Percentiles rank a stretch among this genome's conserved stretches.
phyloP scores from a whole-genome alignment of 148 eudicot genomes.

The Spergularia marina region DNA sequence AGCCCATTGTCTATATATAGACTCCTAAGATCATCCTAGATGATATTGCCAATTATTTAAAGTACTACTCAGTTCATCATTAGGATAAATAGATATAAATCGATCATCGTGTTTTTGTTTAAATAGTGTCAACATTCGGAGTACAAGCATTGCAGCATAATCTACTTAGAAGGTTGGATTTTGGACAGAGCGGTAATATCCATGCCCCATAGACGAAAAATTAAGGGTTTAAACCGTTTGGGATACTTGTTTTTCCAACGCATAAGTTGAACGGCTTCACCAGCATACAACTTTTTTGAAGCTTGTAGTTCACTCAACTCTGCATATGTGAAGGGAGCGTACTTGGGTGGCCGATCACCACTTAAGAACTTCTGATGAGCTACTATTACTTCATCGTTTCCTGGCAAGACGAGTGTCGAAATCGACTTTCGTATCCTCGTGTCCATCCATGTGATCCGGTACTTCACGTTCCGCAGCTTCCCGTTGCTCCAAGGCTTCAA shows the following conservation, averaged over 20 bases:
- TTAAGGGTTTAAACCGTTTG: too few species aligned
- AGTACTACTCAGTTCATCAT: too few species aligned
- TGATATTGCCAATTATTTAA: too few species aligned
- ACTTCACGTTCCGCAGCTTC: slow-evolving; percentile 47
- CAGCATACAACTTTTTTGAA: slow-evolving; percentile 34
- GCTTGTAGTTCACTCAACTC: slow-evolving; percentile 43
- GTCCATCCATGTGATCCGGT: slow-evolving; percentile 54
- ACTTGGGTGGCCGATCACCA: slow-evolving; percentile 46
- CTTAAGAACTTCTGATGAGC: slow-evolving; percentile 43
- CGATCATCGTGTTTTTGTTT: too few species aligned
- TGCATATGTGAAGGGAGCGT: slow-evolving; percentile 42
- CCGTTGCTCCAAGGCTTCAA: slow-evolving; percentile 74
- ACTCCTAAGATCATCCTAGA: too few species aligned
- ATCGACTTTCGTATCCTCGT: slow-evolving; percentile 47
- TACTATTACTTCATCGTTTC: slow-evolving; percentile 35
- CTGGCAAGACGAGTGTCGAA: slow-evolving; percentile 60
- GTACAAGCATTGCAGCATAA: too few species aligned
- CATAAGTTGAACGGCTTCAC: slow-evolving; percentile 50
- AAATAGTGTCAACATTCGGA: too few species aligned
- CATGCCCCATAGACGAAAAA: not conserved
- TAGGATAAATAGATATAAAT: too few species aligned
- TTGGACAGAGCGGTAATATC: not conserved
- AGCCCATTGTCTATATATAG: too few species aligned
- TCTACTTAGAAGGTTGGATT: too few species aligned
- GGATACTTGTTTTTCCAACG: slow-evolving; percentile 3